Base-by-base conservation (phyloP, 2,329 filamentous ascomycete species). In the Cladosporium sp. region DNA sequence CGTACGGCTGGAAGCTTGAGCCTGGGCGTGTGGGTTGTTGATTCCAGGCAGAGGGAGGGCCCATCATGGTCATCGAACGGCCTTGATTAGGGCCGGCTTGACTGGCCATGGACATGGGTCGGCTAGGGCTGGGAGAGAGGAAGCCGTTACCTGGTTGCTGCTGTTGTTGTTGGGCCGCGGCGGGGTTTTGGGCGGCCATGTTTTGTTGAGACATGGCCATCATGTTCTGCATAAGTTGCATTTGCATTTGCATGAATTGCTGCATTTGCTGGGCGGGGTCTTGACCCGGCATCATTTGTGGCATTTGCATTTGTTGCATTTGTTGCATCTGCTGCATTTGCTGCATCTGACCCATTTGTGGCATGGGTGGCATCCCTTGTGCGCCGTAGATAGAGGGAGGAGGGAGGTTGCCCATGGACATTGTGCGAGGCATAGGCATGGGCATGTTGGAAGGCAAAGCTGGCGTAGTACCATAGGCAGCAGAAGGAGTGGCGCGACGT, bases 11-110 rank as follows among this genome's bases (percentile, higher is more conserved):
- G 66, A 57, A 39, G 55, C 28, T 57, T 5, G 55, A 57, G 65
- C 82, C 8, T 71, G 50, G 62, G 66, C 9, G 70, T 65, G 39
- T 69, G 9, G 56, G 57, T 36, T 58, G 56, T 34, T 54, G 51
- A 13, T 61, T 64, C 70, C 70, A 73, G 50, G 62, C 59, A 20
- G 64, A 66, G 40, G 72, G 73, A 35, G 88, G 87, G 65, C 90
- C 87, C 60, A 94, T 82, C 86, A 94, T 90, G 73, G 89, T 94
- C 83, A 94, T 90, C 0, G 90, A 88, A 60, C 90, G 75, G 17
- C 68, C 70, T 57, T 72, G 70, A 39, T 68, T 71, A 10, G 69
- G 62, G 56, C 61, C 40, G 54, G 56, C 49, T 64, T 55, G 72
- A 65, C 56, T 76, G 4, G 64, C 73, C 67, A 81, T 78, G 7